Base-by-base conservation (phyloP, 2,329 filamentous ascomycete genomes). In the Aspergillus carbonarius region DNA sequence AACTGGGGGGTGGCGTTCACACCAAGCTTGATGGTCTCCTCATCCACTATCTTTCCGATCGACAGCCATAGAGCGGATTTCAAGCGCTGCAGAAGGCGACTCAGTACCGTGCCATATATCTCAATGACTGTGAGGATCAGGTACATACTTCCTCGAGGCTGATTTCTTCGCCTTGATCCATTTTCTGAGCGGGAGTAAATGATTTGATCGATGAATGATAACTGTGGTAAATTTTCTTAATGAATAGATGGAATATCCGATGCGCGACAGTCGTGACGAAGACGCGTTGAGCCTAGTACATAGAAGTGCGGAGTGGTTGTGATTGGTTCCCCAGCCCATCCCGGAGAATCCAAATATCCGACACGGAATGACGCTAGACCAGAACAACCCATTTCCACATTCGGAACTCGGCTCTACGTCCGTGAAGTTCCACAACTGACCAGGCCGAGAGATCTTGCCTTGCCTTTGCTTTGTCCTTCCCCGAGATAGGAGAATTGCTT, bases 1-100 rank as follows among this genome's bases (percentile, higher is more conserved):
- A 96, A 96, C 70, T 96, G 92, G 1, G 91, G 91, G 25, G 93
- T 96, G 6, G 93, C 91, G 74, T 96, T 97, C 63, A 91, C 84
- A 70, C 90, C 86, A 27, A 88, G 81, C 57, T 83, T 81, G 30
- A 92, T 78, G 17, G 87, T 88, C 72, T 96, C 89, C 64, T 93
- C 88, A 73, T 98, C 93, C 63, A 96, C 90, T 60, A 96, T 93
- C 72, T 92, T 90, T 65, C 91, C 91, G 60, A 96, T 85, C 23
- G 88, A 85, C 70, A 89, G 89, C 92, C 92, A 96, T 23, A 96
- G 84, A 13, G 90, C 89, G 35, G 90, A 87, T 80, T 96, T 96
- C 68, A 95, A 84, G 63, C 88, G 87, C 88, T 96, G 64, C 51
- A 34, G 9, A n/a, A n/a, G 30, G 32, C 39, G 18, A 42, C 2